phyloP scores from a whole-genome alignment of 148 eudicot species.

The Vaccinium vitisidaea region DNA sequence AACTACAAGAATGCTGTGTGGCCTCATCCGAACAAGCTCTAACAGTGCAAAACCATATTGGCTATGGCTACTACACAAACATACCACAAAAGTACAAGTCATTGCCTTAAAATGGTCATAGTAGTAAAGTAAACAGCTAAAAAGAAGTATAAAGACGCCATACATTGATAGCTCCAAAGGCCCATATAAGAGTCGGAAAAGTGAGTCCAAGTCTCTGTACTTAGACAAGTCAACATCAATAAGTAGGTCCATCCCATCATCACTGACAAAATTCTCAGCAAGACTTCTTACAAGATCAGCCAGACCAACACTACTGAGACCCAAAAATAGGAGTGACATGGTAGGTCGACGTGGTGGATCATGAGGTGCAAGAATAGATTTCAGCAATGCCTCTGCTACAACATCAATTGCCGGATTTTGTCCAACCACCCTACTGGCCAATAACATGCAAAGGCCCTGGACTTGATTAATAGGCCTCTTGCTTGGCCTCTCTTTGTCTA shows the following conservation, averaged over 20 bases:
- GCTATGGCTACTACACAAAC: not conserved
- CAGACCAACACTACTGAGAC: slow-evolving; percentile 12
- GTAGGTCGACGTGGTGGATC: not conserved
- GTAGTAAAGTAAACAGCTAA: not conserved
- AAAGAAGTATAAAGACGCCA: not conserved
- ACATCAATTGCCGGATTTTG: slow-evolving; percentile 1
- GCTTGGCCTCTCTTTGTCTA: not conserved
- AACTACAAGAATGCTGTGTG: slow-evolving; percentile 9
- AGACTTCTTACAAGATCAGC: not conserved
- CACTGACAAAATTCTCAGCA: not conserved
- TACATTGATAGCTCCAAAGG: not conserved
- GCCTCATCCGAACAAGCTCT: not conserved
- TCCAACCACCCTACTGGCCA: not conserved
- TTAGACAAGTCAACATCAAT: slow-evolving; percentile 2
- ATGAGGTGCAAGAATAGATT: not conserved
- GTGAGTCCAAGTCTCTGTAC: not conserved
- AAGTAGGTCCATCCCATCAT: not conserved
- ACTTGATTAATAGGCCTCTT: not conserved
- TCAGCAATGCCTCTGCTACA: slow-evolving; percentile 4
- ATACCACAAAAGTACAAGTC: not conserved
- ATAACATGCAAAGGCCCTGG: not conserved
- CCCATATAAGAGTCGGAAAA: not conserved
- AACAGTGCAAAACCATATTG: not conserved
- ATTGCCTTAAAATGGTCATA: not conserved
- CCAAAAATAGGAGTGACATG: not conserved